Evolutionary conservation across 768 basidiomycete genomes (phyloP).

Genomic region (Sarcomyxa edulis): DNA sequence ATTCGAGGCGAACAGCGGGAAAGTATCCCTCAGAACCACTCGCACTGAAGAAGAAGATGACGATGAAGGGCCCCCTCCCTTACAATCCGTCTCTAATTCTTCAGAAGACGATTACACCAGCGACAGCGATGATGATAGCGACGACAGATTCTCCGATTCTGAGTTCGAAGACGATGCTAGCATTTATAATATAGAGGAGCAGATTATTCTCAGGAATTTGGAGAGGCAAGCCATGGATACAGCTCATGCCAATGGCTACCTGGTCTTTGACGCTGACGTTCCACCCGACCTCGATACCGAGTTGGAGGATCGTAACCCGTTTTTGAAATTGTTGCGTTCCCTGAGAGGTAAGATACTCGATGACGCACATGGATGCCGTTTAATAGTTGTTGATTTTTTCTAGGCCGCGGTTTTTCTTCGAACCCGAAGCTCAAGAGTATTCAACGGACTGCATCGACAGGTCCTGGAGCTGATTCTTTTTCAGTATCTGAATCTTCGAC

Average conservation of each 20-base stretch:
- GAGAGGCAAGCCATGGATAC: slow-evolving; percentile 71
- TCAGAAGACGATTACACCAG: slow-evolving; percentile 40
- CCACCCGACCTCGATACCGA: slow-evolving; percentile 38
- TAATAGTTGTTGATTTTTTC: neutral
- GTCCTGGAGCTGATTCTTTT: neutral
- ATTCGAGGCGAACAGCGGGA: slow-evolving; percentile 16
- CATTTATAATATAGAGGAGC: slow-evolving; percentile 62
- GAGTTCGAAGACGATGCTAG: slow-evolving; percentile 30
- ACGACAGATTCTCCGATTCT: slow-evolving; percentile 30
- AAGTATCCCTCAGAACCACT: slow-evolving; percentile 48
- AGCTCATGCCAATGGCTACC: slow-evolving; percentile 56
- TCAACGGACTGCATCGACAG: slow-evolving; percentile 7
- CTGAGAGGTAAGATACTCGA: slow-evolving; percentile 49
- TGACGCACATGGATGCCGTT: neutral
- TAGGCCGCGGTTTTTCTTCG: slow-evolving; percentile 61
- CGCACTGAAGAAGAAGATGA: slow-evolving; percentile 38
- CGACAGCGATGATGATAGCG: slow-evolving; percentile 26
- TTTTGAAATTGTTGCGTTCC: slow-evolving; percentile 70
- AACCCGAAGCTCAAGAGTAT: slow-evolving; percentile 34
- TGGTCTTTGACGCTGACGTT: slow-evolving; percentile 37
- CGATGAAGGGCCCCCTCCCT: slow-evolving; percentile 57
- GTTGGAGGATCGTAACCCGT: slow-evolving; percentile 61
- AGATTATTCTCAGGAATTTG: slow-evolving; percentile 57
- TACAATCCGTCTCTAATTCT: slow-evolving; percentile 63
- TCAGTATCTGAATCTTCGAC: neutral